Base-by-base conservation (phyloP, 345 rosid species). In the Moringa oleifera region DNA sequence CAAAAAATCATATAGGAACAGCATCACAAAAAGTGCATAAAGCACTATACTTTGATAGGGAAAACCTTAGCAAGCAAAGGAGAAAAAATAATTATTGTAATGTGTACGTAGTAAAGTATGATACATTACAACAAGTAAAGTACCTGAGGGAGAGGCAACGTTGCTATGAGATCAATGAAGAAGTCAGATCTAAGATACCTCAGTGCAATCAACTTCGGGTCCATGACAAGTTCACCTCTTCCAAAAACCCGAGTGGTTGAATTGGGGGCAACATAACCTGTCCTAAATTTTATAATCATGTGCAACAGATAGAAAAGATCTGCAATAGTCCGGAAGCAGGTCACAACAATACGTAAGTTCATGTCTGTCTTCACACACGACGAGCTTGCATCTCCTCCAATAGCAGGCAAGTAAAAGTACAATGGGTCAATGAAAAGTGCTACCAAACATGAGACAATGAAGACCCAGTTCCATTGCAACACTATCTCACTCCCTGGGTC, bases 71-170 rank as follows among this genome's bases (percentile, higher is more conserved):
- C n/a, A 54, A 51, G 20, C 13, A 15, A 33, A 46, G 53, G 17
- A 28, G 24, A n/a, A 28, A 9, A 59, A 28, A 10, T 52, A 52
- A 18, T 45, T 20, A 11, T 50, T 36, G 57, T 20, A 20, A 41
- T 51, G 28, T 24, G 18, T 28, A 41, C 46, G 51, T 25, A 41
- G 18, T 19, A 18, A 18, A 61, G 58, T 22, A 41, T 19, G 41
- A 19, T 37, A 37, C 18, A 28, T 33, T 37, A 36, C 18, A 53
- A 58, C 57, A 33, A 33, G 37, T n/a, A 69, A 24, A 53, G 18
- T 83, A 87, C 95, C 95, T 88, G 98, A 51, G 98, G 96, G 49
- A 93, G 90, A 57, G 98, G 98, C 67, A 92, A 70, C 2, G 97
- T 83, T 15, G 97, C 98, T 16, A 89, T 70, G 71, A 93, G 82